Evolutionary conservation across 1,139 yeast genomes (phyloP), one percentile per base, ranked within the genome.

Genomic region (Blastobotrys illinoisensis): DNA sequence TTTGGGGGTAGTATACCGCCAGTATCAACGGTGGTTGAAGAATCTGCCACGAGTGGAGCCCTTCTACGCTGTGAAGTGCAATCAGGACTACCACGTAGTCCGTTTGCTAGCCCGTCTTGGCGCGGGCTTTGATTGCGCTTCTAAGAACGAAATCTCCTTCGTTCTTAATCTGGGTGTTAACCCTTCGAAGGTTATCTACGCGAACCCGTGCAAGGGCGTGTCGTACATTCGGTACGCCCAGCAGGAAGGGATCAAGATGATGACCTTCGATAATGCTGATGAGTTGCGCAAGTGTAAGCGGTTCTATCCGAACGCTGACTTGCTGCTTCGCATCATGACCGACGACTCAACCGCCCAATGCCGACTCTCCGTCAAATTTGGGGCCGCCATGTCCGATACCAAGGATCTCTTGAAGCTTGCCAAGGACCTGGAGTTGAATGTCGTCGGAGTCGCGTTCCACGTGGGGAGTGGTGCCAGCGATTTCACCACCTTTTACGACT

Each of bases 401-500:
- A 64, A 75, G 48, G 67, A 73, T 26, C 74, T 93, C 64, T 76
- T 93, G 62, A 77, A 80, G 5, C 71, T 79, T 58, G 95, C 96
- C 44, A 74, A 78, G 56, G 77, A 78, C 54, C 73, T 89, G 56
- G 81, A 75, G 1, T 76, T 93, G 63, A 73, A 80, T 55, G 79
- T 91, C 44, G 81, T 75, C 26, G 99, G 99, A 48, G 93, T 90
- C 45, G 91, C 97, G 7, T 93, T 93, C 79, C 99, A 93, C 69
- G 90, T 91, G 56, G 99, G 99, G 1, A 87, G 96, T 1, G 98
- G 98, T 48, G 95, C 97, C 23, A 81, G 81, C 56, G 96, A 89
- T 67, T 80, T 85, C 57, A 72, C 74, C 49, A 80, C 95, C 9
- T 80, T 88, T 62, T 77, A 76, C 58, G 81, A 80, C 60, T 97